Evolutionary conservation across 129 eudicot species (phyloP).

Genomic region (Artemisia argyi): DNA sequence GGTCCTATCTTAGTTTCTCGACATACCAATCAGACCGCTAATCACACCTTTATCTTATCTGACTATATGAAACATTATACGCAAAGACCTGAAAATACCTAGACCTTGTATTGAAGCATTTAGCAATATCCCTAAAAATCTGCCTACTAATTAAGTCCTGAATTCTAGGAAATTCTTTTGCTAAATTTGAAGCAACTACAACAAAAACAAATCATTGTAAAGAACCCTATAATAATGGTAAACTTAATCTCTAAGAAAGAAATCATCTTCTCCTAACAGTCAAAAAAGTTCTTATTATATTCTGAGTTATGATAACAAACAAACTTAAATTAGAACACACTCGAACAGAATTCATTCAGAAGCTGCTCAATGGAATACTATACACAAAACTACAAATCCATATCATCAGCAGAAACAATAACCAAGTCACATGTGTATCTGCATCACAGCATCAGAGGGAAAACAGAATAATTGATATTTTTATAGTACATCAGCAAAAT

Average conservation of each 20-base stretch:
- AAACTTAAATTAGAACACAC: slow-evolving; percentile 31
- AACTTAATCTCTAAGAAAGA: slow-evolving; percentile 21
- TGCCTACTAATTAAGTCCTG: not conserved
- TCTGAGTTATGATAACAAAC: slow-evolving; percentile 25
- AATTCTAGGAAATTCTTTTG: not conserved
- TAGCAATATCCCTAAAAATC: not conserved
- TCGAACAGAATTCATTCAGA: slow-evolving; percentile 14
- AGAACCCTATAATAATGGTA: slow-evolving; percentile 13
- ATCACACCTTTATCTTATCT: not conserved
- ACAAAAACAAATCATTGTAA: not conserved
- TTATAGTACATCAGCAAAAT: slow-evolving; percentile 20
- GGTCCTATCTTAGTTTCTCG: slow-evolving; percentile 8
- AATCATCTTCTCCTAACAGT: slow-evolving; percentile 24
- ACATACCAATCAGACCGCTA: not conserved
- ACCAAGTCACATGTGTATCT: slow-evolving; percentile 10
- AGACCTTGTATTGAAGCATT: not conserved
- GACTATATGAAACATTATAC: too few relatives aligned
- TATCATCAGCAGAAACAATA: not conserved
- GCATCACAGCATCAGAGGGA: not conserved
- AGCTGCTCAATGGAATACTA: slow-evolving; percentile 6
- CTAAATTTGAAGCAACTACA: slow-evolving; percentile 7
- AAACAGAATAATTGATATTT: slow-evolving; percentile 7
- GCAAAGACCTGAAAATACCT: not conserved
- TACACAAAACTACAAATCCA: slow-evolving; percentile 13
- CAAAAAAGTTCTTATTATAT: slow-evolving; percentile 10